Conservation (phyloP, 2,329 filamentous ascomycete species). For the Alternaria rosae region DNA sequence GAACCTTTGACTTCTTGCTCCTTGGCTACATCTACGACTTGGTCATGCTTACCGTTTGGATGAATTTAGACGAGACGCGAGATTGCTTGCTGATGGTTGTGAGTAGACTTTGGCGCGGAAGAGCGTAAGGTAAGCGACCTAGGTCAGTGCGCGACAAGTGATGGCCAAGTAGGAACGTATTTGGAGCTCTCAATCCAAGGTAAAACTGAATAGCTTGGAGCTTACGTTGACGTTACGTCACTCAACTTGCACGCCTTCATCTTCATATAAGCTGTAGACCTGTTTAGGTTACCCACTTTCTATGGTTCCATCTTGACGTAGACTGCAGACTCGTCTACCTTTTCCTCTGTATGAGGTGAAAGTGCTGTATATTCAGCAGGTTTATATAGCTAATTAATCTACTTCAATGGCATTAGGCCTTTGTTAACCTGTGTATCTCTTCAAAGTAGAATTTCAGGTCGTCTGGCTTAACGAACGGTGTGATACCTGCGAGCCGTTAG, state of each 20-base stretch:
- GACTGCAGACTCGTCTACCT: too few relatives aligned
- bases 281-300: too few relatives aligned
- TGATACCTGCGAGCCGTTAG: constrained; percentile 71
- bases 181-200: too few relatives aligned
- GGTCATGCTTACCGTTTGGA: background rate
- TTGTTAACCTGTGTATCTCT: constrained; percentile 72
- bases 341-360: too few relatives aligned
- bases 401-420: constrained; percentile 11
- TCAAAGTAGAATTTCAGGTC: constrained; percentile 93
- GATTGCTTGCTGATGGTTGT: rapidly evolving
- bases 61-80: background rate
- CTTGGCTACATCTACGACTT: background rate
- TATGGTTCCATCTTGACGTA: too few relatives aligned
- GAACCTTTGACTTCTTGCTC: background rate
- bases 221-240: too few relatives aligned
- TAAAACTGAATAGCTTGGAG: too few relatives aligned
- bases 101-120: background rate
- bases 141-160: background rate
- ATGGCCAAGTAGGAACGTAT: background rate
- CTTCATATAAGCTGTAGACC: too few relatives aligned
- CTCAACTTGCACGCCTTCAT: too few relatives aligned
- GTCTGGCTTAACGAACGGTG: constrained; percentile 91
- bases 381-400: too few relatives aligned
- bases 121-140: too few relatives aligned
- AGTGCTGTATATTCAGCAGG: too few relatives aligned